Base-by-base conservation (phyloP, 345 rosid species). In the Rhizophora apiculata region DNA sequence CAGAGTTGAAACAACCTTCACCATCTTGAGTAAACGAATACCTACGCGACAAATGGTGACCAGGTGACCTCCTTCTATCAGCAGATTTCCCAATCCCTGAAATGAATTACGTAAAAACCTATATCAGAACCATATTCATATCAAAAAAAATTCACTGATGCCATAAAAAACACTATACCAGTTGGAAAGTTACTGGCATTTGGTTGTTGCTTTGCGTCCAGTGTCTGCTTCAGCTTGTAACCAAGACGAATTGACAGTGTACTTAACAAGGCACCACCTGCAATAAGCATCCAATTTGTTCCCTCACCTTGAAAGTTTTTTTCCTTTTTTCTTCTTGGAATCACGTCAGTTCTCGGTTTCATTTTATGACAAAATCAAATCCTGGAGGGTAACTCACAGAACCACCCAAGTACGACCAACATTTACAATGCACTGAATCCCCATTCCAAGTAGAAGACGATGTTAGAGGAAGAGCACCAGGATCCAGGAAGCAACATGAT, bases 231-330 rank as follows among this genome's bases (percentile, higher is more conserved):
- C 76, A 95, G 79, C 85, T 86, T 92, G 87, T 72, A 92, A 69
- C 96, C 98, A 65, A 95, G 85, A 55, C 89, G 99, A 80, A 95
- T 76, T 19, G 99, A 87, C 76, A 95, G 72, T 8, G 99, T 92
- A 83, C 96, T 92, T 75, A 95, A 80, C 78, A 95, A 88, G 73
- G 99, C 96, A 51, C 96, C 96, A 1, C 97, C 99, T 2, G 96
- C 97, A 68, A 95, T 86, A 9, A 95, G 81, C 67, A 95, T 78
- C 99, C 99, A 95, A 66, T 86, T 90, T 18, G 96, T 86, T n/a
- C 97, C 89, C 72, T 81, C 89, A 26, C 76, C 87, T 66, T 82
- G 88, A 52, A 80, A 48, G n/a, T 16, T 69, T 46, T 72, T 84
- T 31, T 76, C 74, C 77, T 76, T 85, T 68, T 83, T 92, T 78